Evolutionary conservation across 1,139 yeast genomes (phyloP), one percentile per base, ranked within the genome.

Genomic region (Diutina neorugosa): DNA sequence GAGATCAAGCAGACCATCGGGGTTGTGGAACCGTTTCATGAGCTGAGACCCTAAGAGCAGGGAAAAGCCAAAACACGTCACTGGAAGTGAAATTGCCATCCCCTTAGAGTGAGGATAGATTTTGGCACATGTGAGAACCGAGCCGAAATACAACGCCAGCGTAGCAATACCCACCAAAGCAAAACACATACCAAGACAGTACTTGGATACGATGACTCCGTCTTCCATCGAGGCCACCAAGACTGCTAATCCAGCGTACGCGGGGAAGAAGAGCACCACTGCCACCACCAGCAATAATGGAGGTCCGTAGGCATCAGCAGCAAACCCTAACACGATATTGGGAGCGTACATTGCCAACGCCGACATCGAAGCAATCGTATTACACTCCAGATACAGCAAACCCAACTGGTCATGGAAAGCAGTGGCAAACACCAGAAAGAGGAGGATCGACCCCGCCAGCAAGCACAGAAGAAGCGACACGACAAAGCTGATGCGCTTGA

Each of bases 241-340:
- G 46, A 54, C 52, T 25, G 61, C 64, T 55, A 70, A 83, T 43
- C 78, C 62, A 19, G 76, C 65, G 65, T 91, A 91, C 20, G 91
- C 84, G 0, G 96, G 90, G n/a, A 81, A 74, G 60, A 86, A 86
- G 50, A 86, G 70, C 56, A 80, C 57, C 46, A 85, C 70, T 19
- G 94, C 80, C 34, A 86, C 63, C 21, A 84, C 60, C 3, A 93
- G 82, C 51, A 91, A 67, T 25, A 86, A 63, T 14, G 87, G 85
- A 1, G 96, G 94, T 0, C 97, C 96, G 62, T 85, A 86, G 25
- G 81, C 70, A 65, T 93, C 98, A 0, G 95, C 91, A 51, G 87
- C 67, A 59, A 86, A 81, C 0, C 98, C 98, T 51, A 91, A 69
- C 0, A 84, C 64, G 0, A 98, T 97, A 5, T 91, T 80, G 18